These are phyloP conservation scores for Pythium aphanidermatum DNA, from an alignment of 352 stramenopile species.

Conservation along the genomic window DNA sequence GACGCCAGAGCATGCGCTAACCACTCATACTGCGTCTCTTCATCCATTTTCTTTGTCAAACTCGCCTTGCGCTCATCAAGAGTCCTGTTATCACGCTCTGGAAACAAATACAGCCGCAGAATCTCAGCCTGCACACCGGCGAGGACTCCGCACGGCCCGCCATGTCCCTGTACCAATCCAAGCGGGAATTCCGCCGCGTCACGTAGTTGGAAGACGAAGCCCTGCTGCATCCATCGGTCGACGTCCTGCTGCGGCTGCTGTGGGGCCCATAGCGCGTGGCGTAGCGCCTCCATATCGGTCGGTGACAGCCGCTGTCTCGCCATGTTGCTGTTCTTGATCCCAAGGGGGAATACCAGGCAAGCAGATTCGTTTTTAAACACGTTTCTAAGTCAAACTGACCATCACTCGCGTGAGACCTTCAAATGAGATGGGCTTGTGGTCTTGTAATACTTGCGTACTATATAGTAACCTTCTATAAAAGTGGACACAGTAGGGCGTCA, in stretches of 20 bases:
- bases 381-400: too few species aligned
- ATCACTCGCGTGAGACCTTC: too few species aligned
- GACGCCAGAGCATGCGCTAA: conserved; percentile 20
- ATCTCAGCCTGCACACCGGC: conserved; percentile 74
- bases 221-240: conserved; percentile 49
- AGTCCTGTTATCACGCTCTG: conserved; percentile 1
- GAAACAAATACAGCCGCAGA: conserved; percentile 49
- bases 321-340: too few species aligned
- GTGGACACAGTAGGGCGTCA: too few species aligned
- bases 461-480: too few species aligned
- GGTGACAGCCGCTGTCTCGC: too few species aligned
- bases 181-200: conserved; percentile 32
- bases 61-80: background rate
- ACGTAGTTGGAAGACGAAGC: conserved; percentile 38
- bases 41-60: background rate
- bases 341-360: too few species aligned
- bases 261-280: conserved; percentile 40
- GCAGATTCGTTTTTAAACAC: too few species aligned
- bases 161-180: conserved; percentile 68
- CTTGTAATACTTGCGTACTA: too few species aligned
- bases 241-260: conserved; percentile 21
- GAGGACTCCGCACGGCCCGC: conserved; percentile 77
- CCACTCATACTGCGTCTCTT: conserved; percentile 4
- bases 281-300: conserved; percentile 21
- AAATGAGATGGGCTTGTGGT: too few species aligned